phyloP scores from a whole-genome alignment of 108 stramenopile genomes.

The Nitzschia sp. region DNA sequence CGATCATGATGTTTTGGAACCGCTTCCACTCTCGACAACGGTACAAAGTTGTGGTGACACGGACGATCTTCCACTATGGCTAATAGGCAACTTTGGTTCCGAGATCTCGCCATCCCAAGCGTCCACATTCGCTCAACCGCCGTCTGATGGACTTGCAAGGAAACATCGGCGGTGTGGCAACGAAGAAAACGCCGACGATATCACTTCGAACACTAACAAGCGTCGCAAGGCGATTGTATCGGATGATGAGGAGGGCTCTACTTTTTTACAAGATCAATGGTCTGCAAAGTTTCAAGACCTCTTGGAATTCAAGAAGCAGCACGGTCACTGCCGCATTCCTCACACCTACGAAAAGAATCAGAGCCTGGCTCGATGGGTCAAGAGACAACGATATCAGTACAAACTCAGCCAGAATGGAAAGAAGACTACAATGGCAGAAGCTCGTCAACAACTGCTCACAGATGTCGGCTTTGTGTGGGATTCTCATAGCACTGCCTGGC shows the following conservation, averaged over 20 bases:
- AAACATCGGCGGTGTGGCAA: too few relatives aligned
- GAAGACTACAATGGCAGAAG: slow-evolving; percentile 25
- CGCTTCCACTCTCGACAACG: neutral
- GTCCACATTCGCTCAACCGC: too few relatives aligned
- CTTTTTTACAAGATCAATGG: slow-evolving; percentile 12
- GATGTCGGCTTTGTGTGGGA: slow-evolving; percentile 38
- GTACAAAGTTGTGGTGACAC: neutral
- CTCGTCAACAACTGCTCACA: slow-evolving; percentile 27
- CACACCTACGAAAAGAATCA: slow-evolving; percentile 25
- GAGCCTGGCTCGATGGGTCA: slow-evolving; percentile 38
- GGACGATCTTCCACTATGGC: neutral
- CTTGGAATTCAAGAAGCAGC: slow-evolving; percentile 24
- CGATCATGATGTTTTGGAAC: neutral
- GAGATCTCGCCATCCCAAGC: too few relatives aligned
- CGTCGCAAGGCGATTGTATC: neutral
- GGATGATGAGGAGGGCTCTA: neutral
- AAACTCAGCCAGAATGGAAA: slow-evolving; percentile 24
- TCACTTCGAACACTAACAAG: too few relatives aligned
- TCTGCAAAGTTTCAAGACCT: slow-evolving; percentile 21
- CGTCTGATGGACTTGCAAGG: too few relatives aligned
- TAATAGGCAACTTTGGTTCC: too few relatives aligned
- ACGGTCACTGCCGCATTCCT: slow-evolving; percentile 41
- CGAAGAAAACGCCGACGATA: too few relatives aligned
- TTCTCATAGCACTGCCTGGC: slow-evolving; percentile 33
- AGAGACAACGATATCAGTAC: slow-evolving; percentile 40